These are phyloP conservation scores for Tylopilus rubrobrunneus DNA, from an alignment of 768 basidiomycete species.

Conservation along the genomic window DNA sequence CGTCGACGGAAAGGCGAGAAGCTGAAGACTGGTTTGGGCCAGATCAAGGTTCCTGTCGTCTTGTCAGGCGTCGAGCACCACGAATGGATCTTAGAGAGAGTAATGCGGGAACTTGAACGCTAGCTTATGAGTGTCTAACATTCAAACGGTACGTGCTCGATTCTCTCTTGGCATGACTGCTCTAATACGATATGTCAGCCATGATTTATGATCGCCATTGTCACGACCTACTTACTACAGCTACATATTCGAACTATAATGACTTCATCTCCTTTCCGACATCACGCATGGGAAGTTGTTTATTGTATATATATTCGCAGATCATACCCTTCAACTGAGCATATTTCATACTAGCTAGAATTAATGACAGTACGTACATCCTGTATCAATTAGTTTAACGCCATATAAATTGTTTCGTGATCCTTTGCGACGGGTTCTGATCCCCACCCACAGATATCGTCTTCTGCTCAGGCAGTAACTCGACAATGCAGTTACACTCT, in stretches of 20 bases:
- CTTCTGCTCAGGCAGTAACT: not conserved
- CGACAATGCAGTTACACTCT: too few relatives aligned
- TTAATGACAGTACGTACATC: not conserved
- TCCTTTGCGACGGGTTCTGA: not conserved
- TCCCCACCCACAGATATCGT: too few relatives aligned
- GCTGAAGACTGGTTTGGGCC: constrained; percentile 6
- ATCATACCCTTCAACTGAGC: not conserved
- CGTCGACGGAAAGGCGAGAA: constrained; percentile 8
- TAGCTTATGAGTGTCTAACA: not conserved
- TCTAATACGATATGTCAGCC: not conserved
- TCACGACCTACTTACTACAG: not conserved
- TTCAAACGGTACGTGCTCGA: not conserved
- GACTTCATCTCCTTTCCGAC: not conserved
- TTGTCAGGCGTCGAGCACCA: not conserved
- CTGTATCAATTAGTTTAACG: not conserved
- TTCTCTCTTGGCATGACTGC: not conserved
- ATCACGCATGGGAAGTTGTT: not conserved
- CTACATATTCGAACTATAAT: not conserved
- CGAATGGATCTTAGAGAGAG: constrained; percentile 11
- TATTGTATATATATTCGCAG: not conserved
- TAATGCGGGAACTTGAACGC: constrained; percentile 5
- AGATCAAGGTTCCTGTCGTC: constrained; percentile 16
- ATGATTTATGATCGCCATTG: not conserved
- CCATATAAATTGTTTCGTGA: not conserved
- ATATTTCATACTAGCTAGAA: not conserved